Conservation (phyloP, 768 basidiomycete genomes). For the Coprinellus micaceus region DNA sequence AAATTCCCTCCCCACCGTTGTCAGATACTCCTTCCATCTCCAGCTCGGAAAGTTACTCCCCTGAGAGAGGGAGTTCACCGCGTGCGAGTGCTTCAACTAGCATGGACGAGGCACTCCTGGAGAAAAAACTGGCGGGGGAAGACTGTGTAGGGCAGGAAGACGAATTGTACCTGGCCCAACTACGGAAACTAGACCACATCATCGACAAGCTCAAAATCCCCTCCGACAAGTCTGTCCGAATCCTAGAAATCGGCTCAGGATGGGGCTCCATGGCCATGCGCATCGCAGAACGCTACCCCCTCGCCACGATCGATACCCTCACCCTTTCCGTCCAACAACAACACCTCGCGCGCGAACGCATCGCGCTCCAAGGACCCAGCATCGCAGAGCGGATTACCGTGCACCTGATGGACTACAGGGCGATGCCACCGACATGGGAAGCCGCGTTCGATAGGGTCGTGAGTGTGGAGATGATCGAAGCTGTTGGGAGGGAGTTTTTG, state of each 20-base stretch:
- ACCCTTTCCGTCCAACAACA: conserved; percentile 70
- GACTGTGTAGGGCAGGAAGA: neutral
- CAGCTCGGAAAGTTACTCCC: neutral
- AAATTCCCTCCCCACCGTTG: neutral
- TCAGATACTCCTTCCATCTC: neutral
- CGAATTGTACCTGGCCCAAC: conserved; percentile 45
- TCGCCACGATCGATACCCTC: conserved; percentile 64
- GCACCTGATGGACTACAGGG: conserved; percentile 74
- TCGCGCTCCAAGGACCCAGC: conserved; percentile 41
- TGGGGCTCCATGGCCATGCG: conserved; percentile 74
- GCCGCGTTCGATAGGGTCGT: conserved; percentile 65
- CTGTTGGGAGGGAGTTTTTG: conserved; percentile 64
- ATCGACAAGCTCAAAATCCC: conserved; percentile 61
- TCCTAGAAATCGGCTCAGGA: conserved; percentile 72
- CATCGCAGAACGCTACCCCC: conserved; percentile 50
- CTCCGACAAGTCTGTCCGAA: conserved; percentile 45
- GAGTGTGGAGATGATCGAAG: conserved; percentile 78
- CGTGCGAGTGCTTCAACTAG: neutral
- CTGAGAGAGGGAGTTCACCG: no score
- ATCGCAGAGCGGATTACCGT: conserved; percentile 52
- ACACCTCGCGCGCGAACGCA: conserved; percentile 50
- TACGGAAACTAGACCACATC: conserved; percentile 62
- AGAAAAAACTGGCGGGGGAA: neutral
- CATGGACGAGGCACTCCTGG: neutral
- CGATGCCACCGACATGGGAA: conserved; percentile 61